Evolutionary conservation across 2,329 filamentous ascomycete genomes (phyloP).

Genomic region (Aspergillus bombycis): DNA sequence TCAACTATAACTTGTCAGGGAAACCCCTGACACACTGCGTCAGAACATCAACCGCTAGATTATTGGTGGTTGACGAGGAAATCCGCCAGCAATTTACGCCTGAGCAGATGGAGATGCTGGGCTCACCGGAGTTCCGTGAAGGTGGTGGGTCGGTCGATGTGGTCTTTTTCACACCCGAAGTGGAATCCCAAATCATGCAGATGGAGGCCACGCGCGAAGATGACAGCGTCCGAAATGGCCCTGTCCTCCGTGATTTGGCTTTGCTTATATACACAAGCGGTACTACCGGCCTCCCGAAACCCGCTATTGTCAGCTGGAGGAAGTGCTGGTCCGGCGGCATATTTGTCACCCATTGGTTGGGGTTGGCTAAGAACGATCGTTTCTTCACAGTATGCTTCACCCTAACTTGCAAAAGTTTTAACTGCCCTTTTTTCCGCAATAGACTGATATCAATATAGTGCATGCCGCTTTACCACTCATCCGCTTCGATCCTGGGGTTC

Average conservation of each 20-base stretch:
- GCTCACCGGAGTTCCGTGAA: slow-evolving; percentile 43
- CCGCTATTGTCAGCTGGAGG: slow-evolving; percentile 73
- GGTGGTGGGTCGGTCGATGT: slow-evolving; percentile 58
- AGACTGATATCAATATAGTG: slow-evolving; percentile 52
- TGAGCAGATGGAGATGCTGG: slow-evolving; percentile 47
- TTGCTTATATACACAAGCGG: slow-evolving; percentile 84
- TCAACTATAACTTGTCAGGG: slow-evolving; percentile 82
- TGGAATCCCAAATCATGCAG: slow-evolving; percentile 58
- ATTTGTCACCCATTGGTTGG: slow-evolving; percentile 60
- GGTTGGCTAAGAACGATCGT: slow-evolving; percentile 64
- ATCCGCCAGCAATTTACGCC: slow-evolving; percentile 55
- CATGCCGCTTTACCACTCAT: slow-evolving; percentile 89
- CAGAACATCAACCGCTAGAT: slow-evolving; percentile 64
- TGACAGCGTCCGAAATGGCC: slow-evolving; percentile 58
- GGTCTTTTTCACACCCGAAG: slow-evolving; percentile 62
- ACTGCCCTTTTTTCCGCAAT: background rate
- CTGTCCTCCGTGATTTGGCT: slow-evolving; percentile 61
- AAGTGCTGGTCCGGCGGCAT: slow-evolving; percentile 61
- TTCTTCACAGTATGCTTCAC: slow-evolving; percentile 67
- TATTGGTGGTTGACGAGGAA: slow-evolving; percentile 73
- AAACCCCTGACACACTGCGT: slow-evolving; percentile 75
- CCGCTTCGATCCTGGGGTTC: slow-evolving; percentile 72
- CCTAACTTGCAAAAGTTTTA: slow-evolving; percentile 20
- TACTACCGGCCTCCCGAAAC: slow-evolving; percentile 82
- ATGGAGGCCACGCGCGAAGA: slow-evolving; percentile 60